Percentiles rank a stretch among this genome's conserved stretches.
These are phyloP conservation scores for Stachybotrys echinatus DNA, from an alignment of 2,329 filamentous ascomycete genomes.

Conservation along the genomic window DNA sequence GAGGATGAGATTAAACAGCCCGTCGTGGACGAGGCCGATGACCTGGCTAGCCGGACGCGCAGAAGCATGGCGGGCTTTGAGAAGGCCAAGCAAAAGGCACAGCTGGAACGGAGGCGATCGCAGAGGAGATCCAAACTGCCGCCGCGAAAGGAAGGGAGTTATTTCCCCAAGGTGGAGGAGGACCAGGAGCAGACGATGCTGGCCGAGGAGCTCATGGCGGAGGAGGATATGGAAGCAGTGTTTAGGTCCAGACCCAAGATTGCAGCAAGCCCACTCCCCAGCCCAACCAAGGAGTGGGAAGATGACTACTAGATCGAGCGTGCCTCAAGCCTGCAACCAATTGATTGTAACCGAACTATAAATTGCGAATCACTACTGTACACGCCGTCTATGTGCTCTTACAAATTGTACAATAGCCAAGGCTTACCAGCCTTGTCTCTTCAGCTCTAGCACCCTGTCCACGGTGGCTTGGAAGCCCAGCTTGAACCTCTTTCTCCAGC, in stretches of 20 bases:
- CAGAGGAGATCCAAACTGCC: slow-evolving; percentile 37
- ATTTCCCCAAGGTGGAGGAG: slow-evolving; percentile 45
- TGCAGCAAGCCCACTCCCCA: slow-evolving; percentile 64
- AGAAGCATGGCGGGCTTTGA: slow-evolving; percentile 60
- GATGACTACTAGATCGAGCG: slow-evolving; percentile 16
- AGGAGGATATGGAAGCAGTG: slow-evolving; percentile 74
- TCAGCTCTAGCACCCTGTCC: slow-evolving; percentile 61
- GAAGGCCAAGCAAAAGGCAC: slow-evolving; percentile 54
- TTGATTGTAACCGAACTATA: background rate
- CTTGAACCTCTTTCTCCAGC: slow-evolving; percentile 67
- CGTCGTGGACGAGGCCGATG: slow-evolving; percentile 31
- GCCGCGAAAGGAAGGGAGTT: slow-evolving; percentile 34
- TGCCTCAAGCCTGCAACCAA: too few species aligned
- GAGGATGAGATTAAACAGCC: slow-evolving; percentile 13
- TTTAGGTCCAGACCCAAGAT: slow-evolving; percentile 83
- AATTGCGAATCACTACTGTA: slow-evolving; percentile 2
- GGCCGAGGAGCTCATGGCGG: slow-evolving; percentile 62
- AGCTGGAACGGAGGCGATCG: slow-evolving; percentile 50
- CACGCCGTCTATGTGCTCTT: slow-evolving; percentile 7
- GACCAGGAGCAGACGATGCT: slow-evolving; percentile 43
- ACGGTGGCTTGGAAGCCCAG: slow-evolving; percentile 61
- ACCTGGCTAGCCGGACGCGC: slow-evolving; percentile 52
- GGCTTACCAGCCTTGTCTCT: slow-evolving; percentile 69
- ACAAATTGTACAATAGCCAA: slow-evolving; percentile 16
- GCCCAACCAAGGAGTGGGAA: slow-evolving; percentile 34